Percentiles rank a stretch among this genome's conserved stretches.
phyloP scores from a whole-genome alignment of 1,284 basidiomycete species.

The Erythrobasidium hasegawianum region DNA sequence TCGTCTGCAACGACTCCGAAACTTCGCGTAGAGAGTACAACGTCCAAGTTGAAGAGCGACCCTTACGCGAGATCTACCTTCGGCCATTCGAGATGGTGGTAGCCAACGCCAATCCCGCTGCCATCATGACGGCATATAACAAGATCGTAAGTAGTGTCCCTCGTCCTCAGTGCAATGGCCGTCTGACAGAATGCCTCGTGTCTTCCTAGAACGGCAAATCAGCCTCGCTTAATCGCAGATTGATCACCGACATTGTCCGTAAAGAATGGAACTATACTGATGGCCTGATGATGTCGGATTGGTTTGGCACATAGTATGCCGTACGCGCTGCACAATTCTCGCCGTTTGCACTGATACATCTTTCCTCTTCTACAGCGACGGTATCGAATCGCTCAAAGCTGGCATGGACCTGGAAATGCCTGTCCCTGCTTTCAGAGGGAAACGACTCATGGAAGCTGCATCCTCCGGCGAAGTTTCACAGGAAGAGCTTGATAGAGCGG shows the following conservation, averaged over 20 bases:
- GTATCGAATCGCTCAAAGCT: slow-evolving; percentile 5
- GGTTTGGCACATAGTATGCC: slow-evolving; percentile 18
- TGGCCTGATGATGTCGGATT: slow-evolving; percentile 7
- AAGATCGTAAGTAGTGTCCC: slow-evolving; percentile 1
- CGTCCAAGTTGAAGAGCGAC: slow-evolving; percentile 11
- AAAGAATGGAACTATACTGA: slow-evolving; percentile 14
- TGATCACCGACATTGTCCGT: slow-evolving; percentile 8
- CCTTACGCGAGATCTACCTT: slow-evolving; percentile 7
- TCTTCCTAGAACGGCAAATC: not conserved
- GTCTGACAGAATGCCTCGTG: not conserved
- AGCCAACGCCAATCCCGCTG: not conserved
- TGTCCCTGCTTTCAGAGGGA: slow-evolving; percentile 9
- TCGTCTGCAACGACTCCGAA: slow-evolving; percentile 16
- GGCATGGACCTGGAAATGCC: slow-evolving; percentile 20
- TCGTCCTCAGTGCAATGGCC: too few relatives aligned
- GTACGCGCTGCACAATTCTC: too few relatives aligned
- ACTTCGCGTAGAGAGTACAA: not conserved
- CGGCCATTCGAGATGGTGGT: slow-evolving; percentile 8
- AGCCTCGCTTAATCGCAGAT: not conserved
- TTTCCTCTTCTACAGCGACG: slow-evolving; percentile 7
- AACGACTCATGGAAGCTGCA: not conserved
- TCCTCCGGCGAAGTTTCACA: not conserved
- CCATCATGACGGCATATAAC: slow-evolving; percentile 12
- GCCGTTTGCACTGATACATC: not conserved
- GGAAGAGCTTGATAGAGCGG: not conserved